Conservation (phyloP, 495 filamentous ascomycete genomes). For the Pyrenula aspistea region DNA sequence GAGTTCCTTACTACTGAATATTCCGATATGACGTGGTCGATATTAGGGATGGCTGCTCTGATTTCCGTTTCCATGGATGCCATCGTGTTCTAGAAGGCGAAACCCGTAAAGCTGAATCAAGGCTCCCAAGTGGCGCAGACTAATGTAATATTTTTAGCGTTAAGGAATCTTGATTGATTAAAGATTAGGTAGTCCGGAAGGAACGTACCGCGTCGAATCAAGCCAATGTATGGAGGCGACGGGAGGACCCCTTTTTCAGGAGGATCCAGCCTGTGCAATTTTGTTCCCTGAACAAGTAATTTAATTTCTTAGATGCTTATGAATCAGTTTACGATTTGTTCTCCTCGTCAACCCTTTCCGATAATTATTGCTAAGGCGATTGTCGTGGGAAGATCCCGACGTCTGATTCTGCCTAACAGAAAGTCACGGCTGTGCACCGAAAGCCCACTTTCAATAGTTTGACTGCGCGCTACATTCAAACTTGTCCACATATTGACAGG, state of each 20-base stretch:
- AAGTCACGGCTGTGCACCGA: too few relatives aligned
- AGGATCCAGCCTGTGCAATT: background rate
- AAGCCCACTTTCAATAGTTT: too few relatives aligned
- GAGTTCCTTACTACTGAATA: conserved; percentile 59
- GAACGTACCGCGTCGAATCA: background rate
- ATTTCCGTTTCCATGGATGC: conserved; percentile 79
- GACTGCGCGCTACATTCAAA: too few relatives aligned
- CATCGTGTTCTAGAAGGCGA: background rate
- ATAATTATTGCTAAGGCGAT: too few relatives aligned
- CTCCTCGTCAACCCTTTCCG: too few relatives aligned
- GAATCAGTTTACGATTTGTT: too few relatives aligned
- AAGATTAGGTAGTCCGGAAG: background rate
- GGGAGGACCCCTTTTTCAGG: background rate
- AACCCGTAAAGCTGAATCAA: background rate
- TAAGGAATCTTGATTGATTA: background rate
- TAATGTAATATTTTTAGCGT: background rate
- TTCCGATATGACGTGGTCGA: conserved; percentile 82
- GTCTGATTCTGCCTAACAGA: too few relatives aligned
- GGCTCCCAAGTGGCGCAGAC: background rate
- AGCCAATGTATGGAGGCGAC: background rate
- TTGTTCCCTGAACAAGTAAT: too few relatives aligned
- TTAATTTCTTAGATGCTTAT: too few relatives aligned
- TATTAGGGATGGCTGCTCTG: conserved; percentile 69
- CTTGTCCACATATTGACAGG: too few relatives aligned
- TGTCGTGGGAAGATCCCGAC: too few relatives aligned